These are phyloP conservation scores for Pseudonitzschia multiseries DNA, from an alignment of 108 stramenopile genomes.

Conservation along the genomic window DNA sequence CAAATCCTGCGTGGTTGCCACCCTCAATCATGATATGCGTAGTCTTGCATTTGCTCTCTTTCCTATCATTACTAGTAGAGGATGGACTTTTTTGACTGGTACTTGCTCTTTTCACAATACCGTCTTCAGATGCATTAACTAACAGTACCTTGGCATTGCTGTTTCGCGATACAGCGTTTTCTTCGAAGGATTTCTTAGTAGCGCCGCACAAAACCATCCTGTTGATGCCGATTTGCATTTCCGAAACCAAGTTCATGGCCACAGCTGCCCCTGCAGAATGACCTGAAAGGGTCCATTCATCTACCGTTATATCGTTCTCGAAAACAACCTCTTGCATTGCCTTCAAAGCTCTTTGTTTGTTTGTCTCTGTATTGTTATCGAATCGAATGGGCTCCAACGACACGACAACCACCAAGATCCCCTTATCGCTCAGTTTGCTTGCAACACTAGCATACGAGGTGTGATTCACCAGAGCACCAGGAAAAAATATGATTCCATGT, in stretches of 20 bases:
- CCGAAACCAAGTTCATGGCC: slow-evolving; percentile 7
- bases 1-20: slow-evolving; percentile 42
- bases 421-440: slow-evolving; percentile 41
- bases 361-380: not conserved
- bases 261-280: slow-evolving; percentile 39
- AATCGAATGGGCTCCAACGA: slow-evolving; percentile 42
- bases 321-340: slow-evolving; percentile 12
- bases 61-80: not conserved
- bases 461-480: slow-evolving; percentile 57
- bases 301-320: not conserved
- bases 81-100: not conserved
- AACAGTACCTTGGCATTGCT: slow-evolving; percentile 19
- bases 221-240: slow-evolving; percentile 10
- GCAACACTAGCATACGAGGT: slow-evolving; percentile 57
- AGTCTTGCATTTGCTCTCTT: slow-evolving; percentile 11
- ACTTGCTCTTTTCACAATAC: slow-evolving; percentile 19
- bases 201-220: slow-evolving; percentile 35
- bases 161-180: not conserved
- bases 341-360: not conserved
- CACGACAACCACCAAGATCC: slow-evolving; percentile 46
- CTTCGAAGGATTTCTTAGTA: slow-evolving; percentile 19
- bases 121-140: slow-evolving; percentile 29
- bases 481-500: slow-evolving; percentile 50
- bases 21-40: slow-evolving; percentile 26
- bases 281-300: slow-evolving; percentile 33